Conservation (phyloP, 2,329 filamentous ascomycete species). For the Fusarium sp. region DNA sequence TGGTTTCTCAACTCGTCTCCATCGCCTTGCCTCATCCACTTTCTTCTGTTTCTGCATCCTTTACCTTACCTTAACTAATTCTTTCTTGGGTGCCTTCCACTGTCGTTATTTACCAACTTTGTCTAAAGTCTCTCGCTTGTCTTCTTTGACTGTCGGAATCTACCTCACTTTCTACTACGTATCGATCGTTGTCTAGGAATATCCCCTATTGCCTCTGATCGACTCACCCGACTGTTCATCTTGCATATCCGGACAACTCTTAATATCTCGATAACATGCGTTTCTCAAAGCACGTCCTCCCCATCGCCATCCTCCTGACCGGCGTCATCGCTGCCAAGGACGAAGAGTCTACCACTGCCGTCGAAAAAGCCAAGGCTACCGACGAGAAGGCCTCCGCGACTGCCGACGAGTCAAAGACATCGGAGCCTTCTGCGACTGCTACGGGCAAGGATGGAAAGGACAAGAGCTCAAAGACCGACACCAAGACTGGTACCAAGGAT, state of each 20-base stretch:
- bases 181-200: constrained; percentile 5
- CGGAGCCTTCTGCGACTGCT: constrained; percentile 21
- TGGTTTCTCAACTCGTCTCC: constrained; percentile 19
- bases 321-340: constrained; percentile 33
- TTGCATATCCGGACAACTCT: not conserved
- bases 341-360: constrained; percentile 29
- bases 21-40: not conserved
- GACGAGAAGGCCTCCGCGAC: constrained; percentile 29
- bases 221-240: not conserved
- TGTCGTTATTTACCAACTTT: constrained; percentile 27
- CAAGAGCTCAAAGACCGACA: constrained; percentile 15
- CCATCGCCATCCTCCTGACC: constrained; percentile 40
- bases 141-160: constrained; percentile 6
- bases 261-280: constrained; percentile 36
- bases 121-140: constrained; percentile 27
- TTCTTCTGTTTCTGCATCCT: constrained; percentile 10
- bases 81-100: constrained; percentile 7
- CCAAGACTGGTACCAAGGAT: constrained; percentile 13
- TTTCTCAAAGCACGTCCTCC: constrained; percentile 43
- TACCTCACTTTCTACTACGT: not conserved
- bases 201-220: constrained; percentile 18
- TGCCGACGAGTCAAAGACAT: constrained; percentile 26
- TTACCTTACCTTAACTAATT: constrained; percentile 1
- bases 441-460: constrained; percentile 16
- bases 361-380: constrained; percentile 25